These are phyloP conservation scores for Xylaria venustula DNA, from an alignment of 495 filamentous ascomycete species.

Conservation along the genomic window DNA sequence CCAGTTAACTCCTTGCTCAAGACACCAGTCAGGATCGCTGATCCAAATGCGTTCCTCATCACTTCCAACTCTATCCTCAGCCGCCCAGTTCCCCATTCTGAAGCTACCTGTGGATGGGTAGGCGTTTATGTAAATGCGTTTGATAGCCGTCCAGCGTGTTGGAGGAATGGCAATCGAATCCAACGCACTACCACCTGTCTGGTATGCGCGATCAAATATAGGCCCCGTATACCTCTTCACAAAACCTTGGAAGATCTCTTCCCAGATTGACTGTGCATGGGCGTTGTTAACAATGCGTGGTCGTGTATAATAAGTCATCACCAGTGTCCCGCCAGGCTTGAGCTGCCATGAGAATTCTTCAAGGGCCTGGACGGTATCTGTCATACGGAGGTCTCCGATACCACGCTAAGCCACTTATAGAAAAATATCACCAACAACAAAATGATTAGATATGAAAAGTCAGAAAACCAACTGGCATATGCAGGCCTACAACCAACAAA, in stretches of 20 bases:
- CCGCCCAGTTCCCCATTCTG: not conserved
- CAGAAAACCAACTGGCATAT: too few species aligned
- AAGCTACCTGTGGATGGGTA: not conserved
- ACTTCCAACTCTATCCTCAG: not conserved
- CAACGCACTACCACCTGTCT: not conserved
- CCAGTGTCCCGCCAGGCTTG: not conserved
- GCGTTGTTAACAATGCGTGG: not conserved
- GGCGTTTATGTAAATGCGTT: constrained; percentile 1
- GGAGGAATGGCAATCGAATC: not conserved
- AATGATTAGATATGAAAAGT: too few species aligned
- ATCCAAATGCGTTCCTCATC: not conserved
- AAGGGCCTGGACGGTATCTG: constrained; percentile 1
- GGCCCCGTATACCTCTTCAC: not conserved
- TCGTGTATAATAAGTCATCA: not conserved
- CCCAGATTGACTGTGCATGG: not conserved
- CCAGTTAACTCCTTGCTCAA: not conserved
- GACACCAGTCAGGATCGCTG: not conserved
- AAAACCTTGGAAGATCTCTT: not conserved
- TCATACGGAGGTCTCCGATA: too few species aligned
- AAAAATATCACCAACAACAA: too few species aligned
- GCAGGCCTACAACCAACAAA: too few species aligned
- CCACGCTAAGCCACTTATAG: too few species aligned
- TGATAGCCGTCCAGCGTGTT: not conserved
- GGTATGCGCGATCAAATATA: not conserved
- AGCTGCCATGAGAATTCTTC: not conserved